A percentile compares a stretch with the other conserved stretches of the same genome.
These are phyloP conservation scores for Rugiboletus extremiorientalis DNA, from an alignment of 1,284 basidiomycete genomes.

Conservation along the genomic window DNA sequence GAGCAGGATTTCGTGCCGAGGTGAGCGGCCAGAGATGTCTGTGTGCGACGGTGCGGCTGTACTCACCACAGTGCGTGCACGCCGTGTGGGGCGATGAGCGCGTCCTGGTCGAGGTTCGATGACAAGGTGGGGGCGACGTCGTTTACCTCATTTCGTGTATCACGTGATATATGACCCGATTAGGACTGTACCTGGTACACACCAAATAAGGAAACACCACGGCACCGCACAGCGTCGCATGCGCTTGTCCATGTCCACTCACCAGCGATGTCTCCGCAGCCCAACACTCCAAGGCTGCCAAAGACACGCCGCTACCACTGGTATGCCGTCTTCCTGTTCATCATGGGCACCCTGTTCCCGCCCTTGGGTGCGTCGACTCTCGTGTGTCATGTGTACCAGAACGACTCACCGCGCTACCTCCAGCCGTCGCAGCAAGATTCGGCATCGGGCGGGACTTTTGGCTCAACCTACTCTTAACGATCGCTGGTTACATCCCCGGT, in stretches of 20 bases:
- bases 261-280: slow-evolving; percentile 35
- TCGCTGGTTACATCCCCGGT: slow-evolving; percentile 92
- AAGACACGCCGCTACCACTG: slow-evolving; percentile 79
- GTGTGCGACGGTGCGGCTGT: background rate
- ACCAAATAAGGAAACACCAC: slow-evolving; percentile 9
- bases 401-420: slow-evolving; percentile 1
- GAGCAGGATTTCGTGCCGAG: background rate
- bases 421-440: slow-evolving; percentile 93
- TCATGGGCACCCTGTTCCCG: slow-evolving; percentile 82
- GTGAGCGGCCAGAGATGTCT: background rate
- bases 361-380: slow-evolving; percentile 68
- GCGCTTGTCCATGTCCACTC: slow-evolving; percentile 12
- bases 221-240: background rate
- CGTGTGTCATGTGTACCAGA: background rate
- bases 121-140: slow-evolving; percentile 5
- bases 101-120: slow-evolving; percentile 21
- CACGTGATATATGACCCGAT: slow-evolving; percentile 23
- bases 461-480: slow-evolving; percentile 86
- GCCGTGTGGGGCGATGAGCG: slow-evolving; percentile 22
- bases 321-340: slow-evolving; percentile 80
- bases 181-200: slow-evolving; percentile 7
- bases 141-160: slow-evolving; percentile 34
- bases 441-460: slow-evolving; percentile 93
- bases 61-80: slow-evolving; percentile 25
- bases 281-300: slow-evolving; percentile 57